Conservation (phyloP, 768 basidiomycete species). For the Kwoniella sp. region DNA sequence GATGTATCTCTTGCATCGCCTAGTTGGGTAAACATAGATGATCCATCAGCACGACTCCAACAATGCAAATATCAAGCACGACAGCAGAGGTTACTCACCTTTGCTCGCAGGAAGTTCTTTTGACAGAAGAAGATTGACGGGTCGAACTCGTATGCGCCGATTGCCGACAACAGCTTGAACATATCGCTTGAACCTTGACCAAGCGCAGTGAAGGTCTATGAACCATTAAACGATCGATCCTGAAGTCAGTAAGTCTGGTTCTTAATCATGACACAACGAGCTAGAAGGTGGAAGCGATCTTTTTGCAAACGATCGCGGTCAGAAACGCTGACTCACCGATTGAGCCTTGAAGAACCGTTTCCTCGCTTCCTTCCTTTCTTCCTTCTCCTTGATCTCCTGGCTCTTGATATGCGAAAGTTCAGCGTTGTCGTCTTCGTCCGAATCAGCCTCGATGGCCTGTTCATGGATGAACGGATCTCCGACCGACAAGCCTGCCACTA, state of each 20-base stretch:
- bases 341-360: slow-evolving; percentile 82
- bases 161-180: slow-evolving; percentile 85
- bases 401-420: slow-evolving; percentile 59
- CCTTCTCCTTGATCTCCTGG: slow-evolving; percentile 56
- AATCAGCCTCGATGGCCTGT: slow-evolving; percentile 59
- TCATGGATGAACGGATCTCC: slow-evolving; percentile 95
- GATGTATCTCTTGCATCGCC: slow-evolving; percentile 99
- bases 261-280: too few relatives aligned
- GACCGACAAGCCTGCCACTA: slow-evolving; percentile 87
- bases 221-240: slow-evolving; percentile 27
- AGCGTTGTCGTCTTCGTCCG: slow-evolving; percentile 59
- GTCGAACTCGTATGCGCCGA: slow-evolving; percentile 93
- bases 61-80: slow-evolving; percentile 2
- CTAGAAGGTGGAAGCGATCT: too few relatives aligned
- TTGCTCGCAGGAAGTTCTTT: slow-evolving; percentile 84
- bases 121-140: slow-evolving; percentile 78
- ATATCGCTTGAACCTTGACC: slow-evolving; percentile 81
- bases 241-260: too few relatives aligned
- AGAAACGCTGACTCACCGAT: slow-evolving; percentile 61
- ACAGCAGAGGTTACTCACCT: slow-evolving; percentile 61
- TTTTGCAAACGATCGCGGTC: background rate
- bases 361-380: slow-evolving; percentile 64
- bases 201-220: slow-evolving; percentile 66
- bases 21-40: too few relatives aligned
- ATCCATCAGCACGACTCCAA: background rate